Conservation (phyloP, 2,329 filamentous ascomycete genomes). For the Aspergillus tamarii region DNA sequence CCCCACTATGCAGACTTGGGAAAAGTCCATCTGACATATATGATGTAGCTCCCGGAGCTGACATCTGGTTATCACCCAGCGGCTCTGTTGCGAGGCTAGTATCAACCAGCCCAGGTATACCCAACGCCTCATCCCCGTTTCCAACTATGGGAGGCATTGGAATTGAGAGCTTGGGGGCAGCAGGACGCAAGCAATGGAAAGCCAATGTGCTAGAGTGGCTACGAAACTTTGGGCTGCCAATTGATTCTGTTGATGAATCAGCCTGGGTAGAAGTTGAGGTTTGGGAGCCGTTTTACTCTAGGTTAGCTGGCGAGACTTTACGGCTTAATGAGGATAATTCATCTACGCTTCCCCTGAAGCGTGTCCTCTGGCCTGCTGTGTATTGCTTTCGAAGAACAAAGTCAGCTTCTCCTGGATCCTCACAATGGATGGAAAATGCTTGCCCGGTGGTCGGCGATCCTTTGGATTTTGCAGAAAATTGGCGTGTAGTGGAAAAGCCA, state of each 20-base stretch:
- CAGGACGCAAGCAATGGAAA: conserved; percentile 40
- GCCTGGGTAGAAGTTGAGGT: conserved; percentile 48
- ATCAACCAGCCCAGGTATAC: conserved; percentile 26
- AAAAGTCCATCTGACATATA: conserved; percentile 21
- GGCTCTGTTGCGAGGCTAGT: conserved; percentile 42
- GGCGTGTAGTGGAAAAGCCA: conserved; percentile 36
- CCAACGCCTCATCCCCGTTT: conserved; percentile 26
- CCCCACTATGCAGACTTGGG: conserved; percentile 32
- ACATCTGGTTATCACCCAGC: conserved; percentile 47
- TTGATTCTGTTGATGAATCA: conserved; percentile 35
- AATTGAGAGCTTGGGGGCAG: conserved; percentile 14
- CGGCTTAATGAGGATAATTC: conserved; percentile 31
- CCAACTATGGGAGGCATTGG: conserved; percentile 13
- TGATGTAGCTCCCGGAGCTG: conserved; percentile 29
- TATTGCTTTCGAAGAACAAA: conserved; percentile 45
- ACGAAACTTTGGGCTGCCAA: conserved; percentile 38
- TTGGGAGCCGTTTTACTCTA: conserved; percentile 43
- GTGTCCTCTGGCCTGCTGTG: conserved; percentile 49
- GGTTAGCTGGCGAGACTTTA: conserved; percentile 37
- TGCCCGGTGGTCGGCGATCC: conserved; percentile 36
- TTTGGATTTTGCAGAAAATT: conserved; percentile 47
- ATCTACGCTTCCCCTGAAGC: conserved; percentile 39
- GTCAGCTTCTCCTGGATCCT: conserved; percentile 19
- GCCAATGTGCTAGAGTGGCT: conserved; percentile 41
- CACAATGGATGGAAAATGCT: conserved; percentile 22